Base-by-base conservation (phyloP, 2,329 filamentous ascomycete species). In the Cryphonectria nitschkei region DNA sequence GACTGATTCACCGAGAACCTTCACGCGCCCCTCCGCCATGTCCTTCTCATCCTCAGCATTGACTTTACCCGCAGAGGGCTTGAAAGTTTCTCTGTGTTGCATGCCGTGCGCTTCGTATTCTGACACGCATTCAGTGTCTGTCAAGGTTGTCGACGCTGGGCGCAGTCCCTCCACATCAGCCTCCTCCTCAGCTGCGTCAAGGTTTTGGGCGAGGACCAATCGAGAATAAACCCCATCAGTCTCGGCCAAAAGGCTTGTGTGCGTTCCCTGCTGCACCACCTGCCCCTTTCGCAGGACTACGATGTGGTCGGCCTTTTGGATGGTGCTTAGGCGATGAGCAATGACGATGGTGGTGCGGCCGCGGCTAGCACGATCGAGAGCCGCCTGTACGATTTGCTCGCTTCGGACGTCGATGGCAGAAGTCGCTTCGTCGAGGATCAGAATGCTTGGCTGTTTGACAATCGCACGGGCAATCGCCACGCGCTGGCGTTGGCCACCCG, bases 401-500 rank as follows among this genome's bases (percentile, higher is more conserved):
- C 82, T 78, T 22, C 82, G 78, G 1, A 79, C 77, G 65, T 82
- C 81, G 29, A 84, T 76, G 0, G 89, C 87, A 61, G 85, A 88
- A 0, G 90, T 92, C 0, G 90, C 90, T 78, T 92, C 90, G 71
- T 92, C 90, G 1, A 92, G 79, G 19, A 92, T 84, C 0, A 92
- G 81, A 41, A 92, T 87, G 61, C 80, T 80, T 2, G 82, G 81
- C 43, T 81, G 75, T 2, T 78, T 79, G n/a, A 84, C 77, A 61
- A 84, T 79, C 56, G 79, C 80, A n/a, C 61, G 85, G 78, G 1
- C 84, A 85, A 71, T 85, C 81, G 66, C 92, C 34, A 97, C 86
- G 6, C 94, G 88, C 78, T 97, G 93, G n/a, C 93, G 88, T 78
- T 97, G 93, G 0, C 94, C 94, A 1, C 78, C 78, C 14, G 91